Percentiles rank a stretch among this genome's conserved stretches.
These are phyloP conservation scores for Zymoseptoria passerinii DNA, from an alignment of 2,329 filamentous ascomycete genomes.

Conservation along the genomic window DNA sequence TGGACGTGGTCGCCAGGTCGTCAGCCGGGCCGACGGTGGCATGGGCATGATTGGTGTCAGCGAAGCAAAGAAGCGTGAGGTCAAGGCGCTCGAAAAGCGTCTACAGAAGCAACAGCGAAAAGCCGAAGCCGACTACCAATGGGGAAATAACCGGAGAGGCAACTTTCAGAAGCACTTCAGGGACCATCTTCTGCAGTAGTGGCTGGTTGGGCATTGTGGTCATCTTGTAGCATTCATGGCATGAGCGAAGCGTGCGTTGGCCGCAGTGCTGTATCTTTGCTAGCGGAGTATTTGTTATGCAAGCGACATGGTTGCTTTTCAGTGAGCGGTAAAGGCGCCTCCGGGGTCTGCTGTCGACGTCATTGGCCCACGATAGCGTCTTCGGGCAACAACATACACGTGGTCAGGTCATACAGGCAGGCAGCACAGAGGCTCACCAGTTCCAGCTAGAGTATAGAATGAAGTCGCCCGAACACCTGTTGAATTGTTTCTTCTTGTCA, in stretches of 20 bases:
- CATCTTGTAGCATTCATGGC: not conserved
- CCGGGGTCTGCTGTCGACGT: too few relatives aligned
- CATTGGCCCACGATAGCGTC: too few relatives aligned
- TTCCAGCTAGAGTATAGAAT: not conserved
- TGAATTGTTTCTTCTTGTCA: not conserved
- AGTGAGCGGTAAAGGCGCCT: not conserved
- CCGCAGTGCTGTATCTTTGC: not conserved
- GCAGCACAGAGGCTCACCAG: not conserved
- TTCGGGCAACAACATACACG: not conserved
- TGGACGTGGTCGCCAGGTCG: slow-evolving; percentile 34
- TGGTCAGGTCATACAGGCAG: not conserved
- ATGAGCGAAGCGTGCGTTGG: not conserved
- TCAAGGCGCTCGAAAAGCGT: slow-evolving; percentile 59
- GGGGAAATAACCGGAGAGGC: slow-evolving; percentile 60
- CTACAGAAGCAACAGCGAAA: slow-evolving; percentile 56
- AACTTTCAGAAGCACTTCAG: slow-evolving; percentile 75
- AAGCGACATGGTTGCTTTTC: not conserved
- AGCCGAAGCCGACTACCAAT: slow-evolving; percentile 49
- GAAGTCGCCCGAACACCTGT: not conserved
- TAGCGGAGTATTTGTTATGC: not conserved
- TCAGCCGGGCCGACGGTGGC: slow-evolving; percentile 63
- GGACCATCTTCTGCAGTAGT: slow-evolving; percentile 40
- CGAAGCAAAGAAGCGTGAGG: slow-evolving; percentile 64
- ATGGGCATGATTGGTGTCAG: slow-evolving; percentile 69
- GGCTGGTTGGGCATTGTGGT: not conserved